Evolutionary conservation across 2,329 filamentous ascomycete genomes (phyloP).

Genomic region (Leptographium galeiforme): DNA sequence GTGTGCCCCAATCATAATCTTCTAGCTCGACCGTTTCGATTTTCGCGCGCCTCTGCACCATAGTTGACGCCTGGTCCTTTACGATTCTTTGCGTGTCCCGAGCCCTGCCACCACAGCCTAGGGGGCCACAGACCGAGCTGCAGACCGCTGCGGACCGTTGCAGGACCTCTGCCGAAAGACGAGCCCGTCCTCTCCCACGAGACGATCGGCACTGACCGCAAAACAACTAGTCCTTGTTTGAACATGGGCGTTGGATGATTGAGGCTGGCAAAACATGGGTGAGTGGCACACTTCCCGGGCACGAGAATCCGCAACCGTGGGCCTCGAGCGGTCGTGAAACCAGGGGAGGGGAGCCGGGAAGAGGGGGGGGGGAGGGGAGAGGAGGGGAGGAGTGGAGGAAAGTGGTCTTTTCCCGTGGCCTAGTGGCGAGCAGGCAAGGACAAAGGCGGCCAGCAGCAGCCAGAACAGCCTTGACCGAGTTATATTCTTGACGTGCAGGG

Average conservation of each 20-base stretch:
- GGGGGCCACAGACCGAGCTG: not conserved
- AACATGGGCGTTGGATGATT: not conserved
- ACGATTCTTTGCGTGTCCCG: not conserved
- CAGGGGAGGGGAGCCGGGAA: not conserved
- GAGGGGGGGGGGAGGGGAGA: not conserved
- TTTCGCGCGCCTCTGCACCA: not conserved
- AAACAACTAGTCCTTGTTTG: not conserved
- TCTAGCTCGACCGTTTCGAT: not conserved
- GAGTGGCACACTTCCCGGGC: not conserved
- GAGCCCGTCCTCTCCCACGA: not conserved
- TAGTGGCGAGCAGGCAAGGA: not conserved
- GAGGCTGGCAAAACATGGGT: conserved; percentile 4
- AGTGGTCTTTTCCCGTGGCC: not conserved
- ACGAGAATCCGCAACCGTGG: conserved; percentile 5
- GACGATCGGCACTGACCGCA: not conserved
- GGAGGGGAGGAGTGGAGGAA: not conserved
- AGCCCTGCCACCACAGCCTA: not conserved
- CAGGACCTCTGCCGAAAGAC: not conserved
- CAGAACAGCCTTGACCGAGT: no score
- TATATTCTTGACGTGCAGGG: not conserved
- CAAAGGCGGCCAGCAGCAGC: no score
- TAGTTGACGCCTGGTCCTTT: not conserved
- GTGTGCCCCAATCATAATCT: not conserved
- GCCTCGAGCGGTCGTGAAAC: conserved; percentile 7
- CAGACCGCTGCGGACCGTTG: not conserved